These are phyloP conservation scores for Lasiosphaeriaceae sp. DNA, from an alignment of 495 filamentous ascomycete species.

Conservation along the genomic window DNA sequence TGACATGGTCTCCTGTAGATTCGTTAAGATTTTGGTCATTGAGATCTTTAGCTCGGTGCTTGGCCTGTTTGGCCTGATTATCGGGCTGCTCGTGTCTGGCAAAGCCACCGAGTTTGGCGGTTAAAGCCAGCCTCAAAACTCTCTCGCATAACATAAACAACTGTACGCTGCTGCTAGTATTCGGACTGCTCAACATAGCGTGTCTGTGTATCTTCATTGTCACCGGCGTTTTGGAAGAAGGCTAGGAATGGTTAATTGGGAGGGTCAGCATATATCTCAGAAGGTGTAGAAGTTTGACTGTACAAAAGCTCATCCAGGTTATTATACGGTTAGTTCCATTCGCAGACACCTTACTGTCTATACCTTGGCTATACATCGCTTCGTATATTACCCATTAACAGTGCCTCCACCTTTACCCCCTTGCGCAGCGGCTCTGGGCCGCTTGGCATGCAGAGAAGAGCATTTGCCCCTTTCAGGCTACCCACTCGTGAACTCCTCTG, in stretches of 20 bases:
- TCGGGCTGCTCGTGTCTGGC: conserved; percentile 80
- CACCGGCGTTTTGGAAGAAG: conserved; percentile 33
- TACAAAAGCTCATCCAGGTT: conserved; percentile 25
- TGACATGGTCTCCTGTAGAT: conserved; percentile 51
- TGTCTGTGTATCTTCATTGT: conserved; percentile 30
- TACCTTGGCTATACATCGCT: conserved; percentile 15
- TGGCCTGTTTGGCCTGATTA: conserved; percentile 95
- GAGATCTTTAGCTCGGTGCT: conserved; percentile 99
- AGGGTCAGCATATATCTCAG: conserved; percentile 22
- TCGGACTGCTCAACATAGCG: conserved; percentile 18
- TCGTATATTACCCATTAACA: conserved; percentile 40
- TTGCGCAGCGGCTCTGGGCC: conserved; percentile 39
- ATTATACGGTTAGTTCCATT: conserved; percentile 8
- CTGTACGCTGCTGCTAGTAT: conserved; percentile 5
- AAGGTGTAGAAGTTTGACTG: conserved; percentile 22
- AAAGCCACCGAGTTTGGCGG: conserved; percentile 73
- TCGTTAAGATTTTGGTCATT: conserved; percentile 98
- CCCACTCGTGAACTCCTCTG: conserved; percentile 88
- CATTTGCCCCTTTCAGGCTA: conserved; percentile 84
- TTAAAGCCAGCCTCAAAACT: neutral
- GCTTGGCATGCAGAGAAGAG: conserved; percentile 69
- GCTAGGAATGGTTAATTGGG: conserved; percentile 23
- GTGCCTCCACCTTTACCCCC: conserved; percentile 40
- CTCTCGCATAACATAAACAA: neutral
- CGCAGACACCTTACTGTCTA: neutral